Conservation (phyloP, 306 rosid species). For the Notholithocarpus densiflorus region DNA sequence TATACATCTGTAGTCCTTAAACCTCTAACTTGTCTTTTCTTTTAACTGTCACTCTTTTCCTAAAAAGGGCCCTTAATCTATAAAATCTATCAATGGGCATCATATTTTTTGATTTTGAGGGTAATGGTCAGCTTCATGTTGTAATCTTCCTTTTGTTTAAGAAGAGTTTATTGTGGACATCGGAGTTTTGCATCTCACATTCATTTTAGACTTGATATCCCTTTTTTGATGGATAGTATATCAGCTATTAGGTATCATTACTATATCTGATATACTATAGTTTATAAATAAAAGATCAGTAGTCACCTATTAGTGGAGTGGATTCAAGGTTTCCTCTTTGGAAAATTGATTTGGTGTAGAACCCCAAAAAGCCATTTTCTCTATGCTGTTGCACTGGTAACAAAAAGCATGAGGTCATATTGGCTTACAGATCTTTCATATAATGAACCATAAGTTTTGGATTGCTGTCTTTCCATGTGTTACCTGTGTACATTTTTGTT, state of each 20-base stretch:
- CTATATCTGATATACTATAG: neutral
- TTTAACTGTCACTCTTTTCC: neutral
- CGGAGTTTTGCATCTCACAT: no score
- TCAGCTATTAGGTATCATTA: neutral
- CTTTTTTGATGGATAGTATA: neutral
- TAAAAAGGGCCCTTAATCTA: neutral
- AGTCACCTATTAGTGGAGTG: neutral
- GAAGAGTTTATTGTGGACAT: neutral
- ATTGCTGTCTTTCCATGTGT: neutral
- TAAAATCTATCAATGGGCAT: neutral
- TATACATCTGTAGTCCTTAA: constrained; percentile 20
- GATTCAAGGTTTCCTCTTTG: neutral
- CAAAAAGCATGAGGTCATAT: neutral
- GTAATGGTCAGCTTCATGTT: neutral
- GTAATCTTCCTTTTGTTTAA: neutral
- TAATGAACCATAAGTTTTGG: neutral
- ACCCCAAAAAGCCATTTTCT: neutral
- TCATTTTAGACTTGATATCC: neutral
- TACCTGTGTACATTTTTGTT: neutral
- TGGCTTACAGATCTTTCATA: neutral
- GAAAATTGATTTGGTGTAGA: neutral
- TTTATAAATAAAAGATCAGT: neutral
- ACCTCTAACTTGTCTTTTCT: neutral
- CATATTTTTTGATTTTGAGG: neutral
- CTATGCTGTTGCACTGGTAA: neutral